Conservation (phyloP, 192 early-diverging fungal genomes). For the Linnemannia elongata region DNA sequence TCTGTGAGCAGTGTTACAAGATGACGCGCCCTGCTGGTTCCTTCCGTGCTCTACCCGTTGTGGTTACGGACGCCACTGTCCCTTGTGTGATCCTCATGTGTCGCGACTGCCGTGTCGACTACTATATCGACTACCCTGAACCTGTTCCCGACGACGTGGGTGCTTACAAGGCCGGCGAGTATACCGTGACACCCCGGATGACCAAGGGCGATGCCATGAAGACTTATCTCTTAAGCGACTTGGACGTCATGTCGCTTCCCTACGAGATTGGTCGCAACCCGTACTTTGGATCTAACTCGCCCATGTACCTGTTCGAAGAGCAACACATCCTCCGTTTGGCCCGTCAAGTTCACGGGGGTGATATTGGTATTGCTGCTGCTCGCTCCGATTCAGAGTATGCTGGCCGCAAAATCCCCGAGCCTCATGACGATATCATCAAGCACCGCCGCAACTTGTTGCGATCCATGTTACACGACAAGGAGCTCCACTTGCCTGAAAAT, state of each 20-base stretch:
- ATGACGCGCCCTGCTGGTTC: neutral
- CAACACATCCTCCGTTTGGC: neutral
- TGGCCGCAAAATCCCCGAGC: conserved; percentile 11
- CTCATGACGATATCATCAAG: neutral
- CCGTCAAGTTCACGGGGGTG: conserved; percentile 5
- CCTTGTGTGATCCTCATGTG: neutral
- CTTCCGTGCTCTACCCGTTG: neutral
- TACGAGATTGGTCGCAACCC: conserved; percentile 20
- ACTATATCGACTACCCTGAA: neutral
- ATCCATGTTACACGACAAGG: neutral
- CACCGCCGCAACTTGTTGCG: conserved; percentile 5
- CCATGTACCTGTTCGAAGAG: conserved; percentile 16
- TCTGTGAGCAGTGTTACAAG: conserved; percentile 8
- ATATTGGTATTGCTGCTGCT: neutral
- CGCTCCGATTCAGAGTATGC: conserved; percentile 7
- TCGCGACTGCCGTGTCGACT: neutral
- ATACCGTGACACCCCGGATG: conserved; percentile 2
- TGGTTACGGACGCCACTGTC: no score
- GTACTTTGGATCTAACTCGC: neutral
- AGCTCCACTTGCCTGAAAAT: neutral
- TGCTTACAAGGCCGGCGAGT: neutral
- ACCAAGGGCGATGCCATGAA: conserved; percentile 15
- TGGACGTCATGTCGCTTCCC: conserved; percentile 9
- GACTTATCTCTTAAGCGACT: conserved; percentile 1
- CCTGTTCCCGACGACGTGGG: neutral